Base-by-base conservation (phyloP, 148 eudicot genomes). In the Nepenthes gracilis region DNA sequence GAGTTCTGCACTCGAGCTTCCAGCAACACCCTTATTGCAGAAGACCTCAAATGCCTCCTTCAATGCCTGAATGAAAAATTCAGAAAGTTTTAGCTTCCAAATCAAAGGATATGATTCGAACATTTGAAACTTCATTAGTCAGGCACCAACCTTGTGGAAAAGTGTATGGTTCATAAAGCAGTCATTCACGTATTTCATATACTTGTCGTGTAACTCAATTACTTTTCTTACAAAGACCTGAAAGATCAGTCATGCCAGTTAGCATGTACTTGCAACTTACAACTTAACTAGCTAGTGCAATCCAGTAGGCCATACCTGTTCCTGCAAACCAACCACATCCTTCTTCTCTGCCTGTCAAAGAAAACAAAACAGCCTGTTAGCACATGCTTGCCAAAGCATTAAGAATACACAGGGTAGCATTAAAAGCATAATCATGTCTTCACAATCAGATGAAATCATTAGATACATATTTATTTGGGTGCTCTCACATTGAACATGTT, bases 1-100 rank as follows among this genome's bases (percentile, higher is more conserved):
- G 54, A 88, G 80, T 72, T 88, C 90, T 49, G 96, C 93, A 76
- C 92, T 88, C 33, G 96, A 83, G 62, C 90, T 88, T 68, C 96
- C 96, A 68, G 87, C 82, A 60, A 88, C 90, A 43, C 96, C 93
- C 71, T 88, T 88, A 66, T 88, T 88, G 80, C 90, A 81, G 65
- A 88, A 88, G 55, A 85, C 64, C 74, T 83, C 96, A 73, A 88
- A 85, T 53, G 96, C 96, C 64, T 88, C 96, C 66, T 88, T 88
- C 45, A 88, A 80, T 33, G 93, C 96, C 93, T 88, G 64, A 6
- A 9, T 11, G 32, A 33, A 43, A 43, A 36, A 43, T 11, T 37
- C 2, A 48, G 6, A 13, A 12, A 59, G 5, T 12, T 36, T 13
- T 59, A 4, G 6, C 14, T 13, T 23, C 23, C 32, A 52, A 32